phyloP scores from a whole-genome alignment of 192 early-diverging fungal species.

The Kappamyces sp. region DNA sequence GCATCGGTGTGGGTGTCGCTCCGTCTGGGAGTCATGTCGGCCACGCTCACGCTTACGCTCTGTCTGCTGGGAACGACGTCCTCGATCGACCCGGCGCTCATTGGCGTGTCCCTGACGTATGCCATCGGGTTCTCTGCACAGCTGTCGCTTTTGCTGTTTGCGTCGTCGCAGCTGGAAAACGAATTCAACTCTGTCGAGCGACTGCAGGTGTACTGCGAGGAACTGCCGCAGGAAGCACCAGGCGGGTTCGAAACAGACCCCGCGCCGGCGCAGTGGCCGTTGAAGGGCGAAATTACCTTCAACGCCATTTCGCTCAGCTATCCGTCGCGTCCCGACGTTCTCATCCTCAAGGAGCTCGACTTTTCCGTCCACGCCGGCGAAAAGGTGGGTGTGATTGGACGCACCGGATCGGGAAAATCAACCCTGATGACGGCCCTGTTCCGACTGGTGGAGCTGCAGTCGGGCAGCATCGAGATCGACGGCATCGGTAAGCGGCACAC shows the following conservation, averaged over 20 bases:
- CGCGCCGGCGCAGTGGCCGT: constrained; percentile 30
- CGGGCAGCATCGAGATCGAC: constrained; percentile 56
- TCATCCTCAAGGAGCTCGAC: constrained; percentile 65
- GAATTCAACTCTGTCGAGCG: constrained; percentile 28
- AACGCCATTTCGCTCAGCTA: constrained; percentile 54
- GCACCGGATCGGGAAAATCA: constrained; percentile 74
- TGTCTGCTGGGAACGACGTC: background rate
- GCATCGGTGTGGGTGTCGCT: constrained; percentile 15
- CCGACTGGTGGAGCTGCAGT: constrained; percentile 54
- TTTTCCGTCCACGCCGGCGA: constrained; percentile 60
- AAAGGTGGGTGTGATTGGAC: constrained; percentile 79
- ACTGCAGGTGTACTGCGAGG: constrained; percentile 16
- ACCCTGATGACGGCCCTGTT: constrained; percentile 58
- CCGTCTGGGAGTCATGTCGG: constrained; percentile 14
- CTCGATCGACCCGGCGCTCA: background rate
- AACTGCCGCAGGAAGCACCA: constrained; percentile 24
- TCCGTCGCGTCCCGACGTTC: constrained; percentile 40
- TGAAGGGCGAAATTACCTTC: constrained; percentile 47
- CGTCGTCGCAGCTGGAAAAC: constrained; percentile 13
- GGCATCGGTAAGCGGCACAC: constrained; percentile 57
- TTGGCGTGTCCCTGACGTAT: constrained; percentile 10
- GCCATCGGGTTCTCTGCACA: background rate
- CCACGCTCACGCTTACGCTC: constrained; percentile 6
- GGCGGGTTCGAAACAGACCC: background rate
- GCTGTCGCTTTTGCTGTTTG: constrained; percentile 3